phyloP scores from a whole-genome alignment of 2,329 filamentous ascomycete species.

The Stachybotrys echinatus region DNA sequence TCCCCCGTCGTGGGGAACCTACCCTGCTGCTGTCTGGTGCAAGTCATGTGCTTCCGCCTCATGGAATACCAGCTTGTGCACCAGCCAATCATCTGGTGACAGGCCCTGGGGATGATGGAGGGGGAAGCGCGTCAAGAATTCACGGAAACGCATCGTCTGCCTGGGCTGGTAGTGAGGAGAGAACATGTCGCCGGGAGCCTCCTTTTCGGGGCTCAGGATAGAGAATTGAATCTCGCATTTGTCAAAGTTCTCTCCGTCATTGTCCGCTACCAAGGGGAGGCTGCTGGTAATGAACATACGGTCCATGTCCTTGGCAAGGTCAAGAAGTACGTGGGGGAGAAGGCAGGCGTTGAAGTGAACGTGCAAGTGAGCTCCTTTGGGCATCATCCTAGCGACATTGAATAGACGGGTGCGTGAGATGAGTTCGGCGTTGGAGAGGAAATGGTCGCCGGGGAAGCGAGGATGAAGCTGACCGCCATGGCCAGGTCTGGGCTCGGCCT shows the following conservation, averaged over 20 bases:
- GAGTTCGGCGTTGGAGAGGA: slow-evolving; percentile 47
- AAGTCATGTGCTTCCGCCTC: slow-evolving; percentile 53
- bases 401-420: slow-evolving; percentile 54
- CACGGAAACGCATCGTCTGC: slow-evolving; percentile 35
- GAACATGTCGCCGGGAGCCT: slow-evolving; percentile 43
- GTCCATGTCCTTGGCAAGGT: slow-evolving; percentile 46
- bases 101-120: slow-evolving; percentile 14
- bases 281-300: slow-evolving; percentile 66
- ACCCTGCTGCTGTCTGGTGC: slow-evolving; percentile 49
- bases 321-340: slow-evolving; percentile 52
- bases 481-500: slow-evolving; percentile 24
- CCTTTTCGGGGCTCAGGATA: slow-evolving; percentile 32
- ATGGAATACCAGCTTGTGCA: slow-evolving; percentile 56
- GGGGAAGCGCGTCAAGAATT: slow-evolving; percentile 33
- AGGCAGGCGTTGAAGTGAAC: slow-evolving; percentile 76
- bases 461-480: slow-evolving; percentile 37
- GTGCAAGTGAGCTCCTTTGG: slow-evolving; percentile 69
- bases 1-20: too few relatives aligned
- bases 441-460: slow-evolving; percentile 50
- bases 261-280: slow-evolving; percentile 35
- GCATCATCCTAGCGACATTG: slow-evolving; percentile 51
- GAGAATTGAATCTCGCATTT: slow-evolving; percentile 59
- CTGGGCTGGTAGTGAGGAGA: slow-evolving; percentile 37
- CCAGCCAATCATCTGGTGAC: slow-evolving; percentile 47
- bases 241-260: slow-evolving; percentile 38